Evolutionary conservation across 2,329 filamentous ascomycete species (phyloP).

Genomic region (Ophiostoma novo-ulmi): DNA sequence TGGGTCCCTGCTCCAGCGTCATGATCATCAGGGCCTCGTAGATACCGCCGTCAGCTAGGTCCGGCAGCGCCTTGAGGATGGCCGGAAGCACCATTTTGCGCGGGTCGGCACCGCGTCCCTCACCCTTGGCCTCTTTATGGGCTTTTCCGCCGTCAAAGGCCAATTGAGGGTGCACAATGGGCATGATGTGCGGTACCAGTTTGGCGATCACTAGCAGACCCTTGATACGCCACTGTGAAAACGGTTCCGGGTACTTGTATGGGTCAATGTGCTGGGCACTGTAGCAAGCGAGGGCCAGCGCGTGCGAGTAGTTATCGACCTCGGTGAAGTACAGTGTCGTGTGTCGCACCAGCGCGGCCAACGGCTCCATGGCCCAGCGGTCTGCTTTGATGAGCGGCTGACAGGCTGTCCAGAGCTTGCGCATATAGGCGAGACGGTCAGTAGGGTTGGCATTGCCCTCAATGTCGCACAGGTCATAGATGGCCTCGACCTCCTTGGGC

Average conservation of each 20-base stretch:
- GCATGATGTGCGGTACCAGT: slow-evolving; percentile 44
- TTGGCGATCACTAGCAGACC: slow-evolving; percentile 49
- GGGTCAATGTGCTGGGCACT: slow-evolving; percentile 46
- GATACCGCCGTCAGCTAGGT: slow-evolving; percentile 49
- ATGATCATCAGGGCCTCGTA: slow-evolving; percentile 51
- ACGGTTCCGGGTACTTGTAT: slow-evolving; percentile 46
- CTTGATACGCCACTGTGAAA: slow-evolving; percentile 47
- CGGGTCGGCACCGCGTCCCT: neutral
- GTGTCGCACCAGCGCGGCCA: slow-evolving; percentile 43
- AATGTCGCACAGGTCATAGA: slow-evolving; percentile 32
- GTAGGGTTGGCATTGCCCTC: slow-evolving; percentile 26
- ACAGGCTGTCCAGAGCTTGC: slow-evolving; percentile 38
- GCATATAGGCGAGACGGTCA: slow-evolving; percentile 31
- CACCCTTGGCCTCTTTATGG: neutral
- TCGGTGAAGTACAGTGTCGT: slow-evolving; percentile 44
- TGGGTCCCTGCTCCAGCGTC: slow-evolving; percentile 40
- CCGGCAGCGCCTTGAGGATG: slow-evolving; percentile 34
- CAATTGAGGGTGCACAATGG: slow-evolving; percentile 22
- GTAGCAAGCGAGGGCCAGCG: slow-evolving; percentile 46
- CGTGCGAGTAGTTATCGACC: slow-evolving; percentile 39
- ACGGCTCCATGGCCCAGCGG: slow-evolving; percentile 48
- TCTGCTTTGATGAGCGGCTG: slow-evolving; percentile 36
- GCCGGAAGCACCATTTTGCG: slow-evolving; percentile 29
- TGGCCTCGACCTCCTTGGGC: slow-evolving; percentile 30
- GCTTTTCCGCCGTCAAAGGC: slow-evolving; percentile 5